Base-by-base conservation (phyloP, 2,329 filamentous ascomycete species). In the Aspergillus intermedius region DNA sequence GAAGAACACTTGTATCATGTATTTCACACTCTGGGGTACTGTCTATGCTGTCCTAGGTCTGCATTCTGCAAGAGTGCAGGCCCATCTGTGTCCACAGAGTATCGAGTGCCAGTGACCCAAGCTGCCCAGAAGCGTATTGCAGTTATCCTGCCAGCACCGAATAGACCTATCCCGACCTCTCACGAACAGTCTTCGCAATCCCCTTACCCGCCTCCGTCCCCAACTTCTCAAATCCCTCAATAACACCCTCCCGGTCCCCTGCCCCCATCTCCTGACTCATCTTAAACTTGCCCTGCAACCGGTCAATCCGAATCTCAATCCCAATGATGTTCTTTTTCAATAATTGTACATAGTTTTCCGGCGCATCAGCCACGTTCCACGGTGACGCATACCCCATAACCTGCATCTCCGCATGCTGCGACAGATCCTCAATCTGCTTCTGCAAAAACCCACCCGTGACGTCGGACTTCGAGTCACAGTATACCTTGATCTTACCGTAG, bases 311-410 rank as follows among this genome's bases (percentile, higher is more conserved):
- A 39, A 86, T 79, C 60, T 84, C 79, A 12, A 85, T 73, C 0
- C 82, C 81, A 28, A 83, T 74, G 41, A 84, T 81, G 37, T 66
- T 73, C 67, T 79, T 83, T 63, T 76, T 77, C 58, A 83, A 54
- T 9, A 84, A 55, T 6, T 79, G 72, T 6, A 84, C 61, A 61
- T 82, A 87, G 0, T 58, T 61, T 9, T 72, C 72, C 0, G 83
- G 83, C 2, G 82, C 81, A 50, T 87, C 81, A 0, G 66, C 58
- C 0, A 86, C 77, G 37, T 70, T 67, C 84, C 83, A 86, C n/a
- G 62, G 49, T 4, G 19, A 28, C 41, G 32, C 70, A 0, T 59
- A 64, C 0, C 76, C 77, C 80, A 86, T 85, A 13, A 83, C 69
- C 1, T 60, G 54, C 0, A 58, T 70, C 62, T 87, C 83, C 0